phyloP scores from a whole-genome alignment of 2,329 filamentous ascomycete genomes.

The Hypomyces rosellus region DNA sequence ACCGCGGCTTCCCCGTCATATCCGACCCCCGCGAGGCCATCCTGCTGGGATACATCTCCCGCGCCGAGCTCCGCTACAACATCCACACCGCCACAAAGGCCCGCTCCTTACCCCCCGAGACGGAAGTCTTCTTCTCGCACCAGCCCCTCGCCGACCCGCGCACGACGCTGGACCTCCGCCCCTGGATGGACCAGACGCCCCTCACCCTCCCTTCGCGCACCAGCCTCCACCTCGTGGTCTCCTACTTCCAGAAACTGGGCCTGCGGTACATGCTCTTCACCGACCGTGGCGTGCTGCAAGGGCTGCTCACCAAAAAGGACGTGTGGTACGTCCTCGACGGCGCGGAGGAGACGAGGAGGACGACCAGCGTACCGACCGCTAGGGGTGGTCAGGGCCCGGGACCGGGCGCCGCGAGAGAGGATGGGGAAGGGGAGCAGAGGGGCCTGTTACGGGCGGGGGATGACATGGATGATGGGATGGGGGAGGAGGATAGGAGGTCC shows the following conservation, averaged over 20 bases:
- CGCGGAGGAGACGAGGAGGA: constrained; percentile 54
- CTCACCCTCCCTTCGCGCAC: constrained; percentile 77
- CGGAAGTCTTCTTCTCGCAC: constrained; percentile 79
- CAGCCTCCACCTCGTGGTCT: constrained; percentile 76
- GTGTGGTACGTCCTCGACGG: constrained; percentile 89
- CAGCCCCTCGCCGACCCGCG: constrained; percentile 73
- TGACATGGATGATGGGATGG: constrained; percentile 14
- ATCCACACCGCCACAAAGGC: constrained; percentile 49
- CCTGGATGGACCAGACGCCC: constrained; percentile 99
- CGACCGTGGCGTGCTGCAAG: constrained; percentile 74
- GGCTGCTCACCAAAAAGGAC: constrained; percentile 93
- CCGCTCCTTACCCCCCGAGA: constrained; percentile 58
- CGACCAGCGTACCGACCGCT: constrained; percentile 19
- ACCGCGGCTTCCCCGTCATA: constrained; percentile 89
- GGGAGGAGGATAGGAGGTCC: constrained; percentile 22
- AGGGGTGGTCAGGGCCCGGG: constrained; percentile 3
- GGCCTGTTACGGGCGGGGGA: constrained; percentile 35
- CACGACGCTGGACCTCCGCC: constrained; percentile 76
- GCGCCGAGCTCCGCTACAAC: constrained; percentile 81
- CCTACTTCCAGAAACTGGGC: constrained; percentile 92
- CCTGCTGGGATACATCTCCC: constrained; percentile 87
- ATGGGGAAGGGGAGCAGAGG: constrained; percentile 34
- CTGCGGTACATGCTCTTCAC: constrained; percentile 84
- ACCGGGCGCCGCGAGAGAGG: constrained; percentile 26
- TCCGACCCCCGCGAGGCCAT: constrained; percentile 69